Conservation (phyloP, 2,329 filamentous ascomycete genomes). For the Fusarium sp. region DNA sequence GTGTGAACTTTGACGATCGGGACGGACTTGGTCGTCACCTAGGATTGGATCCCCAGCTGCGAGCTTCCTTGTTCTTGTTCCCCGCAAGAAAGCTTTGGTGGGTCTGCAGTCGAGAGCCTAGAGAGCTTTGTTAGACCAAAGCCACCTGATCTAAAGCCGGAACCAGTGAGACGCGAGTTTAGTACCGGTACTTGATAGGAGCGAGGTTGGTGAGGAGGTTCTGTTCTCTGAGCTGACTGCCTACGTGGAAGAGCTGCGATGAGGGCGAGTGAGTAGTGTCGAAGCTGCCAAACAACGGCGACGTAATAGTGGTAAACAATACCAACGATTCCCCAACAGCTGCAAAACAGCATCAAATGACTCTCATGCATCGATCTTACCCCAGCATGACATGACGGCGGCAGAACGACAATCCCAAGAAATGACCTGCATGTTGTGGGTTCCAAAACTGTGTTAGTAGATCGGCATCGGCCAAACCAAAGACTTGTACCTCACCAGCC, state of each 20-base stretch:
- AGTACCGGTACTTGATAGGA: slow-evolving; percentile 23
- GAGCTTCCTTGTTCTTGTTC: slow-evolving; percentile 12
- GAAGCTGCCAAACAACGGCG: not conserved
- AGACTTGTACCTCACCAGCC: slow-evolving; percentile 22
- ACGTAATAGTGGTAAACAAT: not conserved
- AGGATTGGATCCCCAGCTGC: slow-evolving; percentile 28
- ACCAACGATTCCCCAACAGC: not conserved
- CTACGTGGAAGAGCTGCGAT: not conserved
- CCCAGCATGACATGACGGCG: slow-evolving; percentile 24
- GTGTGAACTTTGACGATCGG: slow-evolving; percentile 50
- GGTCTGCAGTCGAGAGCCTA: slow-evolving; percentile 16
- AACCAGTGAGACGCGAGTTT: slow-evolving; percentile 39
- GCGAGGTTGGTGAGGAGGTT: slow-evolving; percentile 3
- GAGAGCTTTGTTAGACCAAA: slow-evolving; percentile 28
- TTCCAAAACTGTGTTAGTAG: slow-evolving; percentile 25
- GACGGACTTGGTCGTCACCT: slow-evolving; percentile 45
- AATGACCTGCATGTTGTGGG: slow-evolving; percentile 33
- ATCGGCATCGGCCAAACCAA: slow-evolving; percentile 29
- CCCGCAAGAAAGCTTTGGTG: slow-evolving; percentile 29
- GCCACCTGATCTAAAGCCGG: slow-evolving; percentile 44
- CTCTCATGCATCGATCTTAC: slow-evolving; percentile 17
- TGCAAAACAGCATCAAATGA: not conserved
- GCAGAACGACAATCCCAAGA: slow-evolving; percentile 28
- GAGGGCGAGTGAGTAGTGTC: not conserved
- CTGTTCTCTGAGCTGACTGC: not conserved